A percentile compares a stretch with the other conserved stretches of the same genome.
These are phyloP conservation scores for Ogataea salicorniae DNA, from an alignment of 805 yeast species.

Conservation along the genomic window DNA sequence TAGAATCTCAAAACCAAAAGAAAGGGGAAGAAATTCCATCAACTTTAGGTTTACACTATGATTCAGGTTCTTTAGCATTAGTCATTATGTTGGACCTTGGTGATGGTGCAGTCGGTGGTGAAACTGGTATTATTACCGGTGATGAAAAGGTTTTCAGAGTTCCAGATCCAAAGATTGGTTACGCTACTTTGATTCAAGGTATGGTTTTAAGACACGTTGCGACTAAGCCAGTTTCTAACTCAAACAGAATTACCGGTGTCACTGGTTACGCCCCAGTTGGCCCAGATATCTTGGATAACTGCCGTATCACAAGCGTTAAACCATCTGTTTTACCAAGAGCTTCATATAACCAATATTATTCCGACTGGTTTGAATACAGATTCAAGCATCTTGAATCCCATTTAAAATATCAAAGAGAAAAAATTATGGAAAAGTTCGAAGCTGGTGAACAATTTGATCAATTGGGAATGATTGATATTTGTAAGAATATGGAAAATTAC, in stretches of 20 bases:
- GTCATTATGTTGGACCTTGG: conserved; percentile 45
- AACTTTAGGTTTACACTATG: conserved; percentile 43
- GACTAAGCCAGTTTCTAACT: conserved; percentile 35
- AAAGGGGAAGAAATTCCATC: conserved; percentile 37
- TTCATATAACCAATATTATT: conserved; percentile 28
- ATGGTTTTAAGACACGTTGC: conserved; percentile 43
- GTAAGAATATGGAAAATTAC: conserved; percentile 27
- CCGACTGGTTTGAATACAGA: conserved; percentile 31
- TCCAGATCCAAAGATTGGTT: conserved; percentile 40
- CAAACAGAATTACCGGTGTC: conserved; percentile 31
- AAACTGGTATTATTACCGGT: conserved; percentile 43
- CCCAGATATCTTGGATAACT: conserved; percentile 27
- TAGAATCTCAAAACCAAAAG: conserved; percentile 13
- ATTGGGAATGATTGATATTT: conserved; percentile 21
- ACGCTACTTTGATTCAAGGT: conserved; percentile 45
- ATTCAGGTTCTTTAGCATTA: conserved; percentile 42
- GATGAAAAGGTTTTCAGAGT: conserved; percentile 26
- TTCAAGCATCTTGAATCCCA: conserved; percentile 25
- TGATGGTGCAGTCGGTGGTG: conserved; percentile 45
- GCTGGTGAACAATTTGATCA: conserved; percentile 28
- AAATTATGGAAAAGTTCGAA: conserved; percentile 13
- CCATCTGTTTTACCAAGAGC: conserved; percentile 32
- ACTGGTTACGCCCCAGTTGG: conserved; percentile 26
- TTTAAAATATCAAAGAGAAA: conserved; percentile 18
- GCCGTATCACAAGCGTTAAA: conserved; percentile 26